phyloP scores from a whole-genome alignment of 768 basidiomycete species.

The Guyanaporus albipodus region DNA sequence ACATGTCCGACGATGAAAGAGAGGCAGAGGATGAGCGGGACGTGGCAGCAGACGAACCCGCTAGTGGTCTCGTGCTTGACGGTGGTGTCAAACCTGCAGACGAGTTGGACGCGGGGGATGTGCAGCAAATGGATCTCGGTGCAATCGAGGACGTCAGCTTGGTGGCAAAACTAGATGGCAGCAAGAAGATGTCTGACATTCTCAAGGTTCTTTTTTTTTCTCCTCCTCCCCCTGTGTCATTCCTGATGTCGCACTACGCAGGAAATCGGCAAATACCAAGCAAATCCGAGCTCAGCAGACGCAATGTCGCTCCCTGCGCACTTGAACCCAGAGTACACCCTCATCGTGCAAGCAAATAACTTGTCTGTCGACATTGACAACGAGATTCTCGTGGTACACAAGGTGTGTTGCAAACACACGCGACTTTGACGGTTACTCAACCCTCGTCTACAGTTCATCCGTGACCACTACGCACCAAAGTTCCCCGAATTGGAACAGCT shows the following conservation, averaged over 20 bases:
- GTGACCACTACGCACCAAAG: constrained; percentile 92
- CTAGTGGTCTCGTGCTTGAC: constrained; percentile 65
- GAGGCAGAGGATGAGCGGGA: constrained; percentile 39
- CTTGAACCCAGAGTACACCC: constrained; percentile 90
- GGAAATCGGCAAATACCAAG: constrained; percentile 88
- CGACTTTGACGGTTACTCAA: constrained; percentile 8
- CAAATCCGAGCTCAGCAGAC: constrained; percentile 73
- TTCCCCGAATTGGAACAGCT: constrained; percentile 98
- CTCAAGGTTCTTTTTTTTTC: constrained; percentile 47
- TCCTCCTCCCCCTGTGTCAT: neutral
- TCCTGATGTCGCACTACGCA: constrained; percentile 29
- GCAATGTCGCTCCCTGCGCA: constrained; percentile 77
- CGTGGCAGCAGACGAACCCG: constrained; percentile 36
- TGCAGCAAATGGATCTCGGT: constrained; percentile 90
- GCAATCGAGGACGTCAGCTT: constrained; percentile 80
- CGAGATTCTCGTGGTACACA: constrained; percentile 95
- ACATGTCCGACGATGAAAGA: constrained; percentile 55
- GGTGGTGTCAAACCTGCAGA: constrained; percentile 94
- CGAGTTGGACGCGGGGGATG: constrained; percentile 90
- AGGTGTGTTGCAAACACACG: constrained; percentile 44
- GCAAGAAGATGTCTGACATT: constrained; percentile 85
- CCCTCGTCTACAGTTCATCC: constrained; percentile 68
- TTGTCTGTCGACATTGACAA: constrained; percentile 98
- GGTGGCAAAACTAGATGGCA: constrained; percentile 85
- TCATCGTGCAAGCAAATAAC: constrained; percentile 98